These are phyloP conservation scores for Tranzscheliella williamsii DNA, from an alignment of 1,284 basidiomycete genomes.

Conservation along the genomic window DNA sequence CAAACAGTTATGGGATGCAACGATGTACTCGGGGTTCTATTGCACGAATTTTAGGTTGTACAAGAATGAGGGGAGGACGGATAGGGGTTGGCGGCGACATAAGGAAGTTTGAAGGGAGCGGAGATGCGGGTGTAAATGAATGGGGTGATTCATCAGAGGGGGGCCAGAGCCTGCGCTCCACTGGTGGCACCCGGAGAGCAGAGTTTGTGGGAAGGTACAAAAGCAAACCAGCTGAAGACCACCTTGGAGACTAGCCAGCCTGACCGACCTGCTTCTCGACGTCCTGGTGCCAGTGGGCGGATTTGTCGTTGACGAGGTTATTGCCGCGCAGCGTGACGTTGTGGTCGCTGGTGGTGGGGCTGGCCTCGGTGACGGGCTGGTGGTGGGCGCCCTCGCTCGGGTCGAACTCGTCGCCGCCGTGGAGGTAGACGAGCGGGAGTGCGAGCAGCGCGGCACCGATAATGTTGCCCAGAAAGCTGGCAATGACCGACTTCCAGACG, in stretches of 20 bases:
- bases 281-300: conserved; percentile 15
- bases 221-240: too few species aligned
- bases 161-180: too few species aligned
- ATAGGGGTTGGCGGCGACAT: too few species aligned
- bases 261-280: conserved; percentile 20
- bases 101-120: too few species aligned
- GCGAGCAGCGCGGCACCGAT: conserved; percentile 70
- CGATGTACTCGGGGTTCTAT: too few species aligned
- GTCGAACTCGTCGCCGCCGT: conserved; percentile 45
- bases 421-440: conserved; percentile 43
- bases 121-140: too few species aligned
- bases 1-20: too few species aligned
- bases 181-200: too few species aligned
- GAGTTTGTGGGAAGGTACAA: too few species aligned
- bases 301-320: background rate
- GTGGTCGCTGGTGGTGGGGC: conserved; percentile 11
- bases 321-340: conserved; percentile 14
- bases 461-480: conserved; percentile 72
- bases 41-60: too few species aligned
- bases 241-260: conserved; percentile 1
- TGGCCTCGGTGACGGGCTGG: background rate
- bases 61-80: too few species aligned
- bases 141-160: too few species aligned
- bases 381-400: conserved; percentile 12
- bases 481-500: conserved; percentile 73